Conservation (phyloP, 257 asterid species). For the Solanum bulbocastanum region DNA sequence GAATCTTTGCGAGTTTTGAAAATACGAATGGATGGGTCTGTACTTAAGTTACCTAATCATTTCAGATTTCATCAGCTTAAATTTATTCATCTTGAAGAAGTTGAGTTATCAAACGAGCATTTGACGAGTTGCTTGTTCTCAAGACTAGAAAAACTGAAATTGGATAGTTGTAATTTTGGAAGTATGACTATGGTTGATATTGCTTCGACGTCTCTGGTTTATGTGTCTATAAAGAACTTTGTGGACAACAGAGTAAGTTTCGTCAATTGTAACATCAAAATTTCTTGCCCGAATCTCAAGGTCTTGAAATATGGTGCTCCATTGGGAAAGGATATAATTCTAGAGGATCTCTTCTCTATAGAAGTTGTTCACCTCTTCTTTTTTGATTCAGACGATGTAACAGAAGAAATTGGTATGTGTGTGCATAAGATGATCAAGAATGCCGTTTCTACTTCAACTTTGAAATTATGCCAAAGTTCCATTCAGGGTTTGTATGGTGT, state of each 20-base stretch:
- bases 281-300: conserved; percentile 1
- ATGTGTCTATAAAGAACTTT: neutral
- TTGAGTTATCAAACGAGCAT: neutral
- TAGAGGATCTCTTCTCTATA: no score
- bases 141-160: neutral
- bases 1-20: conserved; percentile 8
- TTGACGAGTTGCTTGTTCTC: conserved; percentile 1
- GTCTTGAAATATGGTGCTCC: neutral
- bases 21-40: neutral
- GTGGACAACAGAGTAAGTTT: neutral
- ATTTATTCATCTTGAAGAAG: neutral
- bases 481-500: neutral
- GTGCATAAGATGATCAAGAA: neutral
- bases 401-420: neutral
- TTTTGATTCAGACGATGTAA: neutral
- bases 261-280: neutral
- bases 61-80: neutral
- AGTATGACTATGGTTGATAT: neutral
- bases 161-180: neutral
- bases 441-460: neutral
- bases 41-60: neutral
- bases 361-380: neutral
- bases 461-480: neutral
- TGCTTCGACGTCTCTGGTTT: neutral
- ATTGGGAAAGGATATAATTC: no score